Conservation (phyloP, 1,139 yeast species). For the Candida sp. region DNA sequence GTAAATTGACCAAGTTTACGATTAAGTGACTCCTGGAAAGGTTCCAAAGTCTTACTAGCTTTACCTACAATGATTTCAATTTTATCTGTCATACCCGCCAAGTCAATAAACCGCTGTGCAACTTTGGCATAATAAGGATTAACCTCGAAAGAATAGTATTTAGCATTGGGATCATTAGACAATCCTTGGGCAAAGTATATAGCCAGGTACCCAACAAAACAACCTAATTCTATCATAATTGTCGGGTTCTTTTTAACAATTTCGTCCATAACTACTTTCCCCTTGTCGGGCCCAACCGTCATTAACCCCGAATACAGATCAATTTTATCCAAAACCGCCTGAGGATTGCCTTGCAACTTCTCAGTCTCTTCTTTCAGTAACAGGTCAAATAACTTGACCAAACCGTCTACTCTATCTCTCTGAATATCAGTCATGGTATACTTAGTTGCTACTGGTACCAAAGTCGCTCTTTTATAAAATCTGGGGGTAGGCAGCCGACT, state of each 20-base stretch:
- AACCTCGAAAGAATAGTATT: conserved; percentile 37
- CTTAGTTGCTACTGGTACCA: too few relatives aligned
- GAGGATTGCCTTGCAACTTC: conserved; percentile 23
- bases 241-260: conserved; percentile 25
- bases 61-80: conserved; percentile 36
- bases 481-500: too few relatives aligned
- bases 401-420: neutral
- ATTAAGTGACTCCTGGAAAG: conserved; percentile 17
- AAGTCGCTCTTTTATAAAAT: too few relatives aligned
- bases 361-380: conserved; percentile 18
- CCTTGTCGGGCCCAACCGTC: conserved; percentile 34
- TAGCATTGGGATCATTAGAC: conserved; percentile 18
- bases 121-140: conserved; percentile 30
- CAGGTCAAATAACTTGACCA: conserved; percentile 10
- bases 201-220: conserved; percentile 44
- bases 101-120: conserved; percentile 26
- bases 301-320: conserved; percentile 25
- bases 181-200: conserved; percentile 30
- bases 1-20: conserved; percentile 5
- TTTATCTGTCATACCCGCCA: conserved; percentile 33
- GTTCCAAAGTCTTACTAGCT: conserved; percentile 26
- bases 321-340: conserved; percentile 25
- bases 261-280: conserved; percentile 21
- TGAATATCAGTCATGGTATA: too few relatives aligned
- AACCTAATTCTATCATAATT: conserved; percentile 39